Percentiles rank a stretch among this genome's conserved stretches.
phyloP scores from a whole-genome alignment of 768 basidiomycete species.

The Amanita pseudoporphyria region DNA sequence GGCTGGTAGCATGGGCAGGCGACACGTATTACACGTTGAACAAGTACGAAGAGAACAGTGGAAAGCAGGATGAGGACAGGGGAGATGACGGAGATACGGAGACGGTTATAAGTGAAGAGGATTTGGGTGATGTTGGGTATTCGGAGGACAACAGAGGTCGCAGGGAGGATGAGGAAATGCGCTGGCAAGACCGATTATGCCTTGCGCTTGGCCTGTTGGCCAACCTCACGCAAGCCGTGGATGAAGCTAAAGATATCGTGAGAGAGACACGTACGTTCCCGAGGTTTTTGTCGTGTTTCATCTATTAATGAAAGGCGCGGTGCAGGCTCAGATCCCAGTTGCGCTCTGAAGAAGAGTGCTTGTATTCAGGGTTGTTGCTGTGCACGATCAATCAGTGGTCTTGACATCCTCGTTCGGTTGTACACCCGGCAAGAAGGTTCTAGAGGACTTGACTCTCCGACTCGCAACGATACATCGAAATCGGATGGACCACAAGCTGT shows the following conservation, averaged over 20 bases:
- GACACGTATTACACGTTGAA: conserved; percentile 11
- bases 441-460: background rate
- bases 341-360: conserved; percentile 32
- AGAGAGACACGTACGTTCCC: conserved; percentile 38
- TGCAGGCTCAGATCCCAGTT: conserved; percentile 43
- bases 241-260: conserved; percentile 34
- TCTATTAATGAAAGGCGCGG: background rate
- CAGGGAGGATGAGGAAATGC: conserved; percentile 16
- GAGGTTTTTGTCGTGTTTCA: background rate
- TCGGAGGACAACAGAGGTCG: conserved; percentile 4
- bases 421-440: conserved; percentile 30
- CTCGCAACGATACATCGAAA: background rate
- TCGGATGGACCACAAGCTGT: no score
- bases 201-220: conserved; percentile 68
- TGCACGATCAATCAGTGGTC: conserved; percentile 27
- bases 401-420: conserved; percentile 41
- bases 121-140: conserved; percentile 9
- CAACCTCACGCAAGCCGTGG: conserved; percentile 59
- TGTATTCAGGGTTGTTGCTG: conserved; percentile 53
- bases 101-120: conserved; percentile 12
- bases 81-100: conserved; percentile 6
- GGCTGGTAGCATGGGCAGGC: conserved; percentile 32
- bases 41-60: conserved; percentile 6
- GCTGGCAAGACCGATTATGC: conserved; percentile 61
- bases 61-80: background rate